Base-by-base conservation (phyloP, 371 early-diverging fungal species). In the Circinella umbellata region DNA sequence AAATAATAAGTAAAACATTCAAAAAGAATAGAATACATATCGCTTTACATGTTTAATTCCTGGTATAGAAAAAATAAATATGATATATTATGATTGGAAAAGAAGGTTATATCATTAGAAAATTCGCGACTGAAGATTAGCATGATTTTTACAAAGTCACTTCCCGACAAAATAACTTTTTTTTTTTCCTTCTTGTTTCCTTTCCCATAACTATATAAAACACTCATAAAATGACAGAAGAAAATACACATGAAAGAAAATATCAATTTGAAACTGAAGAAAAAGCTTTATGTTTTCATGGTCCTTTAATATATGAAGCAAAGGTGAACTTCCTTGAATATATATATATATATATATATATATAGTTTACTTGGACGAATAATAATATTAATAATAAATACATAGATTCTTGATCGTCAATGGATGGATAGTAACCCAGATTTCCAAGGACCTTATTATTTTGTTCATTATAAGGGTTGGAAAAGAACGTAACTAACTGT, bases 401-500 rank as follows among this genome's bases (percentile, higher is more conserved):
- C 20, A 18, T 57, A 82, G 80, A 72, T 79, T 48, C 60, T 80
- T 20, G 73, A 77, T 9, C 72, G 77, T 11, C 69, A 76, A 49
- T 74, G 75, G 77, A 72, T 73, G 67, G 71, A 80, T 18, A 64
- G 76, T 38, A 74, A 76, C 51, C 72, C 75, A 35, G 79, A 79
- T 55, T 37, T 91, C 9, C 86, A 86, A 36, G 96, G 96, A 0
- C 92, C 94, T 3, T 89, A 93, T 68, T 99, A 98, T 77, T 90
- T 90, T 70, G 93, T 99, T 17, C 98, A 99, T 74, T 99, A 99
- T 81, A 94, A 96, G 74, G 99, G 99, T 39, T 99, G 99, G 99
- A 98, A 98, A 77, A 89, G 89, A 67, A 91, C 88, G 95, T 95
- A 86, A 51, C 2, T 42, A 42, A 9, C 1, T 9, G 3, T 11